phyloP scores from a whole-genome alignment of 2,329 filamentous ascomycete genomes.

The Phyllosticta ampelicida region DNA sequence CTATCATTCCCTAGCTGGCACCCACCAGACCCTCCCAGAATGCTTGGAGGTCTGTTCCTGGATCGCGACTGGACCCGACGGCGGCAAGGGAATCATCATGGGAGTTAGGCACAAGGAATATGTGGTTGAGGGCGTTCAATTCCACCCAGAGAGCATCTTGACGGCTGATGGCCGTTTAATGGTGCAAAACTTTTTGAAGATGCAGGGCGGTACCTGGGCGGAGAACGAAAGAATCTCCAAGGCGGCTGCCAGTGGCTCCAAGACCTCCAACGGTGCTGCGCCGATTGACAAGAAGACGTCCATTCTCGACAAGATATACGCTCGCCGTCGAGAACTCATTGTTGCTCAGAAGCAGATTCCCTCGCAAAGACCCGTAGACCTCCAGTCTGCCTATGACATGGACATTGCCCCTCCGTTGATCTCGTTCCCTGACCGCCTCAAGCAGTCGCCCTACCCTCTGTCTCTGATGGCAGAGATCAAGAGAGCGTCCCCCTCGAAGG shows the following conservation, averaged over 20 bases:
- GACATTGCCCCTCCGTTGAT: slow-evolving; percentile 77
- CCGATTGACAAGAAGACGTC: slow-evolving; percentile 56
- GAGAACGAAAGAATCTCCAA: slow-evolving; percentile 54
- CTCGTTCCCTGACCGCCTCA: slow-evolving; percentile 66
- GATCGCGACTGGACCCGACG: slow-evolving; percentile 64
- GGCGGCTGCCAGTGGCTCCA: slow-evolving; percentile 16
- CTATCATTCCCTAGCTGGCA: slow-evolving; percentile 93
- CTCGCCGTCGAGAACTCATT: slow-evolving; percentile 64
- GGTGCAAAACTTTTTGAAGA: slow-evolving; percentile 81
- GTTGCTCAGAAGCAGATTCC: slow-evolving; percentile 73
- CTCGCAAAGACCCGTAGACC: slow-evolving; percentile 69
- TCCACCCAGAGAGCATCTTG: slow-evolving; percentile 94
- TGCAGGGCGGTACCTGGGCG: slow-evolving; percentile 85
- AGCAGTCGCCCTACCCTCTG: slow-evolving; percentile 76
- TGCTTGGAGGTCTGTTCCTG: slow-evolving; percentile 85
- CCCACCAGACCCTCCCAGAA: slow-evolving; percentile 72
- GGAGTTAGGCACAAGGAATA: slow-evolving; percentile 88
- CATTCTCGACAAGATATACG: slow-evolving; percentile 86
- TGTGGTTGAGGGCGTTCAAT: slow-evolving; percentile 91
- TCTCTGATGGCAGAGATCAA: slow-evolving; percentile 97
- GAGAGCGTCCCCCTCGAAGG: slow-evolving; percentile 90
- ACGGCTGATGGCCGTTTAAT: slow-evolving; percentile 80
- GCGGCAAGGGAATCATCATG: slow-evolving; percentile 82
- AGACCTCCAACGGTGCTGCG: slow-evolving; percentile 14
- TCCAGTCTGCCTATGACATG: slow-evolving; percentile 78